These are phyloP conservation scores for Bocquillonia castaneifolia DNA, from an alignment of 441 rosid genomes.

Conservation along the genomic window DNA sequence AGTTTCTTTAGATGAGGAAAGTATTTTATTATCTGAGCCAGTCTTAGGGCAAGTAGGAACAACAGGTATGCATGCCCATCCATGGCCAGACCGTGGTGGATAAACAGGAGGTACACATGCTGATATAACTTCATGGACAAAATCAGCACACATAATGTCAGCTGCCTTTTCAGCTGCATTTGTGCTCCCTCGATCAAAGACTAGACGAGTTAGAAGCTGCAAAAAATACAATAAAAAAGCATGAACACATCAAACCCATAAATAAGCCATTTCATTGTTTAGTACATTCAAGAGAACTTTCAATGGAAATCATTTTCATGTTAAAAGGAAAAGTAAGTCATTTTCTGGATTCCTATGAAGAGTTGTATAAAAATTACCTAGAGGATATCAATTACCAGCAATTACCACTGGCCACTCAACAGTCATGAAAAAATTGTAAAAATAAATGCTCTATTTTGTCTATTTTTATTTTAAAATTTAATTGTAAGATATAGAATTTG, in stretches of 20 bases:
- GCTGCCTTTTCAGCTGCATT: constrained; percentile 98
- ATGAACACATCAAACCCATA: constrained; percentile 25
- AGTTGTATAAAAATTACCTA: too few species aligned
- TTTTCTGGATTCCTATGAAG: too few species aligned
- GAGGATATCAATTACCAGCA: too few species aligned
- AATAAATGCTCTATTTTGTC: too few species aligned
- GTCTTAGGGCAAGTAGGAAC: constrained; percentile 49
- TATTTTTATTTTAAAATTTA: too few species aligned
- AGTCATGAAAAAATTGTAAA: too few species aligned
- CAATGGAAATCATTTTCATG: background rate
- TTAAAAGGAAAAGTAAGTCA: too few species aligned
- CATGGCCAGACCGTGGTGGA: constrained; percentile 94
- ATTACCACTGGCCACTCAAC: too few species aligned
- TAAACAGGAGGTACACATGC: constrained; percentile 98
- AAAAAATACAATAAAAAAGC: constrained; percentile 25
- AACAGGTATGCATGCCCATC: constrained; percentile 97
- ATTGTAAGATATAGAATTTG: too few species aligned
- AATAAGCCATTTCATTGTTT: background rate
- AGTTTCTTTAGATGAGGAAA: constrained; percentile 67
- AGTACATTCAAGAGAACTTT: background rate
- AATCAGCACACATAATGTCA: constrained; percentile 93
- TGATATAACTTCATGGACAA: constrained; percentile 97
- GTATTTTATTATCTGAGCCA: constrained; percentile 59
- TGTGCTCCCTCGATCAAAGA: constrained; percentile 91
- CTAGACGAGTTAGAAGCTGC: constrained; percentile 96